Evolutionary conservation across 306 rosid species (phyloP), one percentile per base, ranked within the genome.

Genomic region (Hylodesmum podocarpum): DNA sequence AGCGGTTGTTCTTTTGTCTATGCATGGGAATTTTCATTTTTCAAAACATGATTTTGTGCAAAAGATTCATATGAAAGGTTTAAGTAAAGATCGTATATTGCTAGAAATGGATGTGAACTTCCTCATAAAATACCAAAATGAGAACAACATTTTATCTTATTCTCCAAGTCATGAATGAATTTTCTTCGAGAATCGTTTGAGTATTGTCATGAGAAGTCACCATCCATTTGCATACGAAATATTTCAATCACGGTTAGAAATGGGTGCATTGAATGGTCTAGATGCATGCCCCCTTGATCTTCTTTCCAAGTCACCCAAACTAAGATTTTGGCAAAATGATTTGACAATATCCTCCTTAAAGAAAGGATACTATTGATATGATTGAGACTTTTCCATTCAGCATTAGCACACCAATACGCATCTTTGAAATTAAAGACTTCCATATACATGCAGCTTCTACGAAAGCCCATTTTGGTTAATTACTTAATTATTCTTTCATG

Each of bases 201-300:
- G 33, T 31, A n/a, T 6, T 53, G 65, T 37, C 34, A 55, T 15
- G 62, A 31, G 50, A 44, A 54, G 85, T 76, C 78, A 73, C 77
- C 31, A 44, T 85, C 84, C 83, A 44, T 76, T 47, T 36, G 46
- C 75, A 77, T 39, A 49, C 63, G 37, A 65, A 76, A 73, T 67
- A 51, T 50, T 61, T 82, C 89, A 66, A 54, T 81, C 64, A 72
- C 40, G 22, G 58, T 29, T 16, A 68, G 73, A 86, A 86, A 79
- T 22, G 22, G 86, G 74, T 73, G 55, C 82, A 77, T 82, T 89
- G 93, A 84, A 93, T 80, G 78, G 85, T 85, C 85, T 18, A 81
- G 70, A 85, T 94, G 77, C 98, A 88, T 72, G 72, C 81, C 94
- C 92, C 98, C 86, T 84, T 84, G 80, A 86, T 69, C 49, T 34